These are phyloP conservation scores for Tolypocladium inflatum DNA, from an alignment of 2,329 filamentous ascomycete species.

Conservation along the genomic window DNA sequence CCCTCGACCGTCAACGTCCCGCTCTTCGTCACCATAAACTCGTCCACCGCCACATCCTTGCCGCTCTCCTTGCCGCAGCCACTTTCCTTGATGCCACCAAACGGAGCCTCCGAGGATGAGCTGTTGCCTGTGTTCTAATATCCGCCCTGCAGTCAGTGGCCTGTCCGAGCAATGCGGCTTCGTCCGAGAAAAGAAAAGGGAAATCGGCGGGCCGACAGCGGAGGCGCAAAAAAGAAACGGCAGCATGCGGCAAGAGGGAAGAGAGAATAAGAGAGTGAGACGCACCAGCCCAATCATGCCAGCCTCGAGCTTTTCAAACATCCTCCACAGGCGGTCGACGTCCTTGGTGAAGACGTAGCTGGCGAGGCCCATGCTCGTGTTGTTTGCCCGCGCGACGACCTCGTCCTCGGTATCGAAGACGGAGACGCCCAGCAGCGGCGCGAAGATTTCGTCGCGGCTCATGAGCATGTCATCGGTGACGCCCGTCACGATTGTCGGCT, in stretches of 20 bases:
- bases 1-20: conserved; percentile 30
- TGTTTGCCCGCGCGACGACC: conserved; percentile 56
- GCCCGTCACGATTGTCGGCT: conserved; percentile 57
- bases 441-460: conserved; percentile 62
- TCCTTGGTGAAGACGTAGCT: conserved; percentile 58
- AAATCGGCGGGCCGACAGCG: background rate
- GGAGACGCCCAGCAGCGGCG: conserved; percentile 60
- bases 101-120: conserved; percentile 33
- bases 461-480: conserved; percentile 60
- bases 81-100: conserved; percentile 38
- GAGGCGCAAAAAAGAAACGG: background rate
- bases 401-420: conserved; percentile 61
- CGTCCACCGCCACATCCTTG: conserved; percentile 36
- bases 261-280: conserved; percentile 7
- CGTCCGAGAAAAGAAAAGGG: background rate
- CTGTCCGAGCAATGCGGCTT: background rate
- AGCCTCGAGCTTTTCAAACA: conserved; percentile 39
- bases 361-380: conserved; percentile 58
- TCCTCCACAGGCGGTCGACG: conserved; percentile 28
- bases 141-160: background rate
- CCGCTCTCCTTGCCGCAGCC: conserved; percentile 37
- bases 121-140: conserved; percentile 28
- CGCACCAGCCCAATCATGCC: conserved; percentile 25
- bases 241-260: background rate
- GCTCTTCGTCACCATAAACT: conserved; percentile 36